A percentile compares a stretch with the other conserved stretches of the same genome.
phyloP scores from a whole-genome alignment of 495 filamentous ascomycete species.

The Aspergillus saccharolyticus region DNA sequence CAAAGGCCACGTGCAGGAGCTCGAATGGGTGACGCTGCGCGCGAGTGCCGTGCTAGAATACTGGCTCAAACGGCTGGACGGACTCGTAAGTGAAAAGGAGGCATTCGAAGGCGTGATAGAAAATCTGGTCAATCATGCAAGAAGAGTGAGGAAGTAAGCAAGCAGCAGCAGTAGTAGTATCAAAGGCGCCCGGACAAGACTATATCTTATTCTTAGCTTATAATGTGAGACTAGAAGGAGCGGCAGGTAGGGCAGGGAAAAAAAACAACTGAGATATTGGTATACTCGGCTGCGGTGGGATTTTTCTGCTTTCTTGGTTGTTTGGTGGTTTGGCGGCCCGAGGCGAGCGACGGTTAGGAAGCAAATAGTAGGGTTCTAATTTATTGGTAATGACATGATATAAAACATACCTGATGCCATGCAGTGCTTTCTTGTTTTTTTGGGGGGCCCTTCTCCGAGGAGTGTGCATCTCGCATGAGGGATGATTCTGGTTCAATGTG shows the following conservation, averaged over 20 bases:
- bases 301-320: too few species aligned
- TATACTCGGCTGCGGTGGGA: too few species aligned
- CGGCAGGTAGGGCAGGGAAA: too few species aligned
- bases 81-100: conserved; percentile 83
- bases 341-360: too few species aligned
- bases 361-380: not conserved
- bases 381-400: not conserved
- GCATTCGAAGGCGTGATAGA: conserved; percentile 98
- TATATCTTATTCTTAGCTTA: conserved; percentile 7
- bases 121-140: conserved; percentile 91
- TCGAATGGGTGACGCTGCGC: conserved; percentile 60
- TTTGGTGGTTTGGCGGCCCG: not conserved
- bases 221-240: not conserved
- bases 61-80: conserved; percentile 81
- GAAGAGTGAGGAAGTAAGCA: conserved; percentile 69
- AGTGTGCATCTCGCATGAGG: too few species aligned
- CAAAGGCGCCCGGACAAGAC: too few species aligned
- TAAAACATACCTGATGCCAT: too few species aligned
- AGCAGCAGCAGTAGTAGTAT: too few species aligned
- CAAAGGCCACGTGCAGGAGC: conserved; percentile 59
- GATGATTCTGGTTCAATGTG: too few species aligned
- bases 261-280: too few species aligned
- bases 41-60: conserved; percentile 79
- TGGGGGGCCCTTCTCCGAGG: too few species aligned
- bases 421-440: too few species aligned